Percentiles rank a stretch among this genome's conserved stretches.
These are phyloP conservation scores for Ilex aquifolium DNA, from an alignment of 257 asterid genomes.

Conservation along the genomic window DNA sequence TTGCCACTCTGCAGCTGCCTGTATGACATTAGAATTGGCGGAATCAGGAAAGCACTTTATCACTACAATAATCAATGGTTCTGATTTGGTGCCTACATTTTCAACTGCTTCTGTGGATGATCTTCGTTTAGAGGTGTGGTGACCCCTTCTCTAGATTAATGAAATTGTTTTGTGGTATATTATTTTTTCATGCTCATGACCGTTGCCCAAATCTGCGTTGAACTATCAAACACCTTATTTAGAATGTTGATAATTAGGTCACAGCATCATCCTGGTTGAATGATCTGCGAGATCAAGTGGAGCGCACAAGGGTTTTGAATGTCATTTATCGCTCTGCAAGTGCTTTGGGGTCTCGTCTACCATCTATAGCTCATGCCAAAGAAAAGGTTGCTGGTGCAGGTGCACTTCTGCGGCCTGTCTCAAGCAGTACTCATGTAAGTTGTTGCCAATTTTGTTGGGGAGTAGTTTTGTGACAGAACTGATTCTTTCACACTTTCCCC, in stretches of 20 bases:
- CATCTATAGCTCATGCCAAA: conserved; percentile 74
- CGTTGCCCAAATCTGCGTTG: not conserved
- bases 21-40: conserved; percentile 88
- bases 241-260: conserved; percentile 35
- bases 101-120: conserved; percentile 76
- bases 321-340: conserved; percentile 77
- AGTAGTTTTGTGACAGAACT: not conserved
- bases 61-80: conserved; percentile 70
- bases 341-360: conserved; percentile 77
- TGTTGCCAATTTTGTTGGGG: conserved; percentile 4
- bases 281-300: conserved; percentile 88
- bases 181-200: not conserved
- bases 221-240: no score
- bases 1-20: conserved; percentile 50
- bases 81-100: conserved; percentile 84
- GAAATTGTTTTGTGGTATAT: not conserved
- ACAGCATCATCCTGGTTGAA: conserved; percentile 84
- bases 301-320: conserved; percentile 55
- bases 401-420: conserved; percentile 83
- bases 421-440: conserved; percentile 72
- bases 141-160: conserved; percentile 4
- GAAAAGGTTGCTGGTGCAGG: conserved; percentile 90
- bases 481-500: not conserved
- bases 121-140: conserved; percentile 74
- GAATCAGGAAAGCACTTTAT: conserved; percentile 80